Conservation (phyloP, 2,329 filamentous ascomycete species). For the Microdochium bolleyi region DNA sequence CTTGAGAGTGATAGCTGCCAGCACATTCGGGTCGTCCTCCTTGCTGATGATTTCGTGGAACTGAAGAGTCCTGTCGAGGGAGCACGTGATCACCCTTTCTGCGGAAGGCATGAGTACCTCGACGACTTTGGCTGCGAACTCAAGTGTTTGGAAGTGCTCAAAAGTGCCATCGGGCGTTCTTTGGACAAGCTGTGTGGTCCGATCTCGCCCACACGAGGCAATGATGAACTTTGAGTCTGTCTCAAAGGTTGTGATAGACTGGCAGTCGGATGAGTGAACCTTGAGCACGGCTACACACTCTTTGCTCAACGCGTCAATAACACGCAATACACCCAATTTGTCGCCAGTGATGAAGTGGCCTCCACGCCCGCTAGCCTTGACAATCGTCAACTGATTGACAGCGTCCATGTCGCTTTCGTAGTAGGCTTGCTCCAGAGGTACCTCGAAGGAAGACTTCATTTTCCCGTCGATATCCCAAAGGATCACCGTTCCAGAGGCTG, state of each 20-base stretch:
- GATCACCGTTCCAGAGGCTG: constrained; percentile 67
- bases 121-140: constrained; percentile 82
- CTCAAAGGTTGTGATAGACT: constrained; percentile 68
- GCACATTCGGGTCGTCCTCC: constrained; percentile 52
- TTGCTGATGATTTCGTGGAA: constrained; percentile 70
- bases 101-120: constrained; percentile 66
- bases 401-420: constrained; percentile 41
- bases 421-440: constrained; percentile 59
- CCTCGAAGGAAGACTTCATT: constrained; percentile 53
- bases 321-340: constrained; percentile 71
- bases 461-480: constrained; percentile 75
- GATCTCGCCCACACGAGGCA: constrained; percentile 78
- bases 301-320: constrained; percentile 57
- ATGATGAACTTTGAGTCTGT: constrained; percentile 56
- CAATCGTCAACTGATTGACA: constrained; percentile 51
- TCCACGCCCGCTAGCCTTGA: constrained; percentile 51
- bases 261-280: constrained; percentile 80
- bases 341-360: constrained; percentile 75
- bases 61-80: constrained; percentile 79
- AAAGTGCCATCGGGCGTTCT: constrained; percentile 48
- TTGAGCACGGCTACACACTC: constrained; percentile 64
- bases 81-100: constrained; percentile 75
- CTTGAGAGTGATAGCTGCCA: constrained; percentile 70
- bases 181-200: constrained; percentile 87
- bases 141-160: constrained; percentile 82